Conservation (phyloP, 2,329 filamentous ascomycete genomes). For the Hymenoscyphus occultus region DNA sequence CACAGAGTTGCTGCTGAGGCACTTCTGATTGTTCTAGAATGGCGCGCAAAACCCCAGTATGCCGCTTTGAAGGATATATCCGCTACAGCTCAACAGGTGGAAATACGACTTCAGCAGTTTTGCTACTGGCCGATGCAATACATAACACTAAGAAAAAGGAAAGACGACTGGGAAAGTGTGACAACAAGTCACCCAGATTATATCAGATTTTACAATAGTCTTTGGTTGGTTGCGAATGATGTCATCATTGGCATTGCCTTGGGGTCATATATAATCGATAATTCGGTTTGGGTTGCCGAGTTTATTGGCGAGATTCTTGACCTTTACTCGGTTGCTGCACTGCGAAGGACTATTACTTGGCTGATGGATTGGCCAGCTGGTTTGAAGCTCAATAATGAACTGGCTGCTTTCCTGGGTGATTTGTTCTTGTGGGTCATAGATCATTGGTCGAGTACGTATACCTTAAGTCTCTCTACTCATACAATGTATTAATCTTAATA, state of each 20-base stretch:
- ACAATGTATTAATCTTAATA: constrained; percentile 32
- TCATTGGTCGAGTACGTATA: constrained; percentile 78
- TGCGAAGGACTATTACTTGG: constrained; percentile 89
- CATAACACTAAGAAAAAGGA: constrained; percentile 81
- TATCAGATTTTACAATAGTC: constrained; percentile 96
- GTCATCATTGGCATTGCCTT: constrained; percentile 97
- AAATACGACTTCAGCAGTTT: constrained; percentile 95
- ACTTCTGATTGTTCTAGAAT: constrained; percentile 77
- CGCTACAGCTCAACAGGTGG: constrained; percentile 93
- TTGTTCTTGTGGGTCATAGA: constrained; percentile 98
- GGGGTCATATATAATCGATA: constrained; percentile 96
- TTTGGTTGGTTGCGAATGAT: constrained; percentile 98
- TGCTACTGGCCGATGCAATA: constrained; percentile 99
- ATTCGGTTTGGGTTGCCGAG: constrained; percentile 77
- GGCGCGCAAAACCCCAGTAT: constrained; percentile 72
- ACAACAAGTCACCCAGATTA: constrained; percentile 96
- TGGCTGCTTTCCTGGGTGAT: constrained; percentile 91
- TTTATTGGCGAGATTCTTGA: constrained; percentile 74
- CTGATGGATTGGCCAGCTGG: constrained; percentile 94
- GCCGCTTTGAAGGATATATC: constrained; percentile 93
- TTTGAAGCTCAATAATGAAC: constrained; percentile 89
- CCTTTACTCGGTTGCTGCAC: constrained; percentile 81
- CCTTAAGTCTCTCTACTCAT: not conserved
- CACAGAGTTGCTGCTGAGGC: constrained; percentile 80
- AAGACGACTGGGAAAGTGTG: constrained; percentile 91